Evolutionary conservation across 2,329 filamentous ascomycete species (phyloP), one percentile per base, ranked within the genome.

Genomic region (Aspergillus versicolor): DNA sequence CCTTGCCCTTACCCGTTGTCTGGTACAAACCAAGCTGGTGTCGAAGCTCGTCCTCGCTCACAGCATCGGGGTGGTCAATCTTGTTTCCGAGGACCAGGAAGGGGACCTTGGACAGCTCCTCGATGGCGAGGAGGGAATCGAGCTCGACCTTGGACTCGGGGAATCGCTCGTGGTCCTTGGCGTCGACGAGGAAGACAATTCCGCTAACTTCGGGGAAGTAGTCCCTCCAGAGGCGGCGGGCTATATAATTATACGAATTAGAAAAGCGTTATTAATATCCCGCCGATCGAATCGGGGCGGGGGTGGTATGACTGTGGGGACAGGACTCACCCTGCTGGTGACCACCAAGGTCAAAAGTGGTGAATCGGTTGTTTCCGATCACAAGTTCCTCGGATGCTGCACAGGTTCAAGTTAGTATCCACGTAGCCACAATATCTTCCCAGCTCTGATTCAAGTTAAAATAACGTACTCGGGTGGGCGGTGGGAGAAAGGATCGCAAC

Each of bases 71-170:
- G 81, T 97, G 92, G 77, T 99, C 94, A 76, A 99, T 99, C 87
- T 99, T 99, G 87, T 99, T 99, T 68, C 94, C 94, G 63, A 99
- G 86, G 67, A 99, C 87, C 61, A 97, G 86, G 77, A 97, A 97
- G 54, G 94, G 94, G 8, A 96, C 94, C 83, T 96, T 97, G 74
- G 86, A 82, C 40, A 99, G 86, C 74, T 97, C 93, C 80, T 99
- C 94, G 93, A 99, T 97, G 61, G 90, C 87, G 66, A 99, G 84
- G 52, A 97, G 89, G 53, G 90, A 92, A 73, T 99, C 94, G 62
- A 99, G 89, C 82, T 99, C 94, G 69, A 90, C 93, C 82, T 97
- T 97, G 72, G 92, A 90, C 82, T 99, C 94, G 69, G 84, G 76
- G 75, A 99, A 90, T 66, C 94, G 91, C 81, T 97, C 93, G 78